A percentile compares a stretch with the other conserved stretches of the same genome.
phyloP scores from a whole-genome alignment of 257 asterid species.

The Penstemon davidsonii region DNA sequence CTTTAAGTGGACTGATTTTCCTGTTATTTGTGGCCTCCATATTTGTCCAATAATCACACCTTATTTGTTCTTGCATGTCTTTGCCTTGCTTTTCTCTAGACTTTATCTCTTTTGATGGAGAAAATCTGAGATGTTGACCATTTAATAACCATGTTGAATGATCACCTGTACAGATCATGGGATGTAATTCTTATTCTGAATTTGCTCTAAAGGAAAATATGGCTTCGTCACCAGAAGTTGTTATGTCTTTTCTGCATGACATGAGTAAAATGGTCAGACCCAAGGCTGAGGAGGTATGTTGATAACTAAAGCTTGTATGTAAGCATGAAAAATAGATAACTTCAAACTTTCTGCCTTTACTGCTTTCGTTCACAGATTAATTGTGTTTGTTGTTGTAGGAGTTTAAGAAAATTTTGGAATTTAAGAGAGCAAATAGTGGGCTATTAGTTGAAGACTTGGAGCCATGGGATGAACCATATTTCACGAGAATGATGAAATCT shows the following conservation, averaged over 20 bases:
- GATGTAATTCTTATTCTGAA: slow-evolving; percentile 72
- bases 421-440: slow-evolving; percentile 56
- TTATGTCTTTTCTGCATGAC: slow-evolving; percentile 68
- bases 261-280: slow-evolving; percentile 83
- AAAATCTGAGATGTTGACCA: slow-evolving; percentile 21
- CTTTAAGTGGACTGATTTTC: slow-evolving; percentile 7
- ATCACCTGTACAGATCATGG: slow-evolving; percentile 66
- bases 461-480: slow-evolving; percentile 97
- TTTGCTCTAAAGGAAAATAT: slow-evolving; percentile 75
- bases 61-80: slow-evolving; percentile 6
- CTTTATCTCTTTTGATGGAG: slow-evolving; percentile 7
- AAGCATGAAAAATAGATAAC: slow-evolving; percentile 4
- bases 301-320: slow-evolving; percentile 19
- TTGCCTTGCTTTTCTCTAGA: slow-evolving; percentile 19
- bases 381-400: slow-evolving; percentile 53
- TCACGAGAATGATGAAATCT: slow-evolving; percentile 78
- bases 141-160: slow-evolving; percentile 25
- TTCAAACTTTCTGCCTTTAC: slow-evolving; percentile 16
- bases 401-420: slow-evolving; percentile 58
- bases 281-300: slow-evolving; percentile 82
- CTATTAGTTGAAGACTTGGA: slow-evolving; percentile 58
- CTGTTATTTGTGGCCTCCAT: slow-evolving; percentile 10
- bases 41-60: slow-evolving; percentile 14
- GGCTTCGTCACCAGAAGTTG: slow-evolving; percentile 95
- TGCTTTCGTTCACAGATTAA: slow-evolving; percentile 13